These are phyloP conservation scores for Boletales sp. DNA, from an alignment of 768 basidiomycete species.

Conservation along the genomic window DNA sequence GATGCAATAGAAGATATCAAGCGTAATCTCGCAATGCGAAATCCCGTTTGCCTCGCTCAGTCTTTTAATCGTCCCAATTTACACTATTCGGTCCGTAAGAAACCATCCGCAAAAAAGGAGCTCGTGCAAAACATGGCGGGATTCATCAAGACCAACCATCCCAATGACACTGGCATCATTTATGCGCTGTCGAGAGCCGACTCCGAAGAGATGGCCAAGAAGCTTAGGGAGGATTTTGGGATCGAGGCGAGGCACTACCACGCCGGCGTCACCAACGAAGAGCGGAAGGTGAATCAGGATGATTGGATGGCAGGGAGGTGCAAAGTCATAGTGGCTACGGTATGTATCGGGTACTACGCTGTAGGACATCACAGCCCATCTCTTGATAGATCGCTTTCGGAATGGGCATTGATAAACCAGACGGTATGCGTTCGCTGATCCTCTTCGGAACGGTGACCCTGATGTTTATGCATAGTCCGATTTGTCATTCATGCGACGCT, in stretches of 20 bases:
- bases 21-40: constrained; percentile 57
- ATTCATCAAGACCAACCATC: constrained; percentile 61
- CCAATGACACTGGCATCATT: constrained; percentile 71
- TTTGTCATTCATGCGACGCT: constrained; percentile 88
- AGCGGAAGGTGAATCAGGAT: constrained; percentile 58
- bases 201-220: constrained; percentile 78
- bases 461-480: constrained; percentile 53
- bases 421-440: constrained; percentile 44
- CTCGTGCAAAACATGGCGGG: constrained; percentile 58
- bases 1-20: constrained; percentile 79
- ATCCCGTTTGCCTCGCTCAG: constrained; percentile 57
- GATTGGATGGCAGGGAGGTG: constrained; percentile 73
- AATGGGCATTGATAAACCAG: constrained; percentile 91
- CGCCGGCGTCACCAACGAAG: constrained; percentile 63
- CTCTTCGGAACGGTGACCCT: neutral
- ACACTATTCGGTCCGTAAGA: constrained; percentile 60
- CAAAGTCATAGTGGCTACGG: constrained; percentile 91
- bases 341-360: constrained; percentile 32
- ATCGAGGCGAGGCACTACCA: constrained; percentile 81
- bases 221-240: constrained; percentile 53
- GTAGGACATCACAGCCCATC: neutral
- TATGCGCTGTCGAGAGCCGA: constrained; percentile 71
- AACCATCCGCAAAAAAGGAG: constrained; percentile 40
- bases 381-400: constrained; percentile 81
- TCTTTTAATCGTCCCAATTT: constrained; percentile 97